These are phyloP conservation scores for Rutidosis leptorrhynchoides DNA, from an alignment of 129 eudicot genomes.

Conservation along the genomic window DNA sequence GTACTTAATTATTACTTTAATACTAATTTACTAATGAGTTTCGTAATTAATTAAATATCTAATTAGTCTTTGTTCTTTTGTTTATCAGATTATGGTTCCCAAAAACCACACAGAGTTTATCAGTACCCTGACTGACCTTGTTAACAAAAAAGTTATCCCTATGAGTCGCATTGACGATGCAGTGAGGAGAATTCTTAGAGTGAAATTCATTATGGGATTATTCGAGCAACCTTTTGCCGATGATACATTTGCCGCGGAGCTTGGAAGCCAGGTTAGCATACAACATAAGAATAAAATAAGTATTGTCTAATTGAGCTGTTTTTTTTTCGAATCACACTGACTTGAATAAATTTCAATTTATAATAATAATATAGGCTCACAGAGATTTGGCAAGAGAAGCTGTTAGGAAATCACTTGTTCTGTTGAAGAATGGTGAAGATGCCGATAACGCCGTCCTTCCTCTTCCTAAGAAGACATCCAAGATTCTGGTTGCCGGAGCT, in stretches of 20 bases:
- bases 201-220: slow-evolving; percentile 70
- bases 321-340: no score
- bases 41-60: no score
- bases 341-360: no score
- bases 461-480: slow-evolving; percentile 55
- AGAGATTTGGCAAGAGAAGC: no score
- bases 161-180: slow-evolving; percentile 86
- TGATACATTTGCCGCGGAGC: slow-evolving; percentile 54
- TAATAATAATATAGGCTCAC: no score
- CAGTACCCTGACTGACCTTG: slow-evolving; percentile 55
- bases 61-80: not conserved
- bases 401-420: slow-evolving; percentile 75
- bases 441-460: slow-evolving; percentile 49
- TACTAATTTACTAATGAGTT: no score
- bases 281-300: no score
- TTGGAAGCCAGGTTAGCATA: slow-evolving; percentile 85
- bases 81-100: slow-evolving; percentile 64
- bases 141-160: slow-evolving; percentile 58
- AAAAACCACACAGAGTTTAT: slow-evolving; percentile 61
- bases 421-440: slow-evolving; percentile 65
- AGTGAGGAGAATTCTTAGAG: slow-evolving; percentile 62
- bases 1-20: no score
- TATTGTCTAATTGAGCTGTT: no score
- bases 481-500: slow-evolving; percentile 66
- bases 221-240: slow-evolving; percentile 79